These are phyloP conservation scores for Phytophthora capsici DNA, from an alignment of 352 stramenopile species.

Conservation along the genomic window DNA sequence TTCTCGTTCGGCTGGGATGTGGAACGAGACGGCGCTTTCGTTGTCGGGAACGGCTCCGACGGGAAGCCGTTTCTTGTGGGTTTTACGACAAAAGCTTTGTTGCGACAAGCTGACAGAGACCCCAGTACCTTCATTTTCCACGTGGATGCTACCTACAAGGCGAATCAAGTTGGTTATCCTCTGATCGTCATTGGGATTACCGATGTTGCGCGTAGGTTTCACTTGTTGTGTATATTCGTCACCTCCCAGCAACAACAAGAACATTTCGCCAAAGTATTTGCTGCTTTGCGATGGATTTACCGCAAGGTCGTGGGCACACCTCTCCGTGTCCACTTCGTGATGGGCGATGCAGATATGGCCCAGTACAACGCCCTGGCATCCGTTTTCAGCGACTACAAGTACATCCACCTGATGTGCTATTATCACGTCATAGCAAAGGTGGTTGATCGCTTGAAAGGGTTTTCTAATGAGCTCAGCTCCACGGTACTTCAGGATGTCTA, in stretches of 20 bases:
- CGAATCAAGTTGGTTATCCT: conserved; percentile 17
- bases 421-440: conserved; percentile 36
- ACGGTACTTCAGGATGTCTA: conserved; percentile 25
- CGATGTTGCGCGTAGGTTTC: conserved; percentile 13
- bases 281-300: background rate
- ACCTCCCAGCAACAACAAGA: conserved; percentile 1
- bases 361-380: conserved; percentile 11
- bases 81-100: background rate
- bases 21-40: background rate
- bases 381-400: background rate
- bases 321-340: conserved; percentile 10
- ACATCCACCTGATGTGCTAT: conserved; percentile 27
- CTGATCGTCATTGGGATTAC: conserved; percentile 16
- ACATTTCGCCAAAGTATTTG: background rate
- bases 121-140: conserved; percentile 9
- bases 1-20: conserved; percentile 5
- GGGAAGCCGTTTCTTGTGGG: conserved; percentile 8
- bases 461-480: background rate
- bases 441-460: conserved; percentile 7
- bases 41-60: conserved; percentile 3
- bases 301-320: background rate
- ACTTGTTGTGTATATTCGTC: conserved; percentile 21
- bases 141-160: conserved; percentile 29
- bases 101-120: background rate
- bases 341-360: conserved; percentile 17